Conservation (phyloP, 2,329 filamentous ascomycete genomes). For the Aspergillus niger region DNA sequence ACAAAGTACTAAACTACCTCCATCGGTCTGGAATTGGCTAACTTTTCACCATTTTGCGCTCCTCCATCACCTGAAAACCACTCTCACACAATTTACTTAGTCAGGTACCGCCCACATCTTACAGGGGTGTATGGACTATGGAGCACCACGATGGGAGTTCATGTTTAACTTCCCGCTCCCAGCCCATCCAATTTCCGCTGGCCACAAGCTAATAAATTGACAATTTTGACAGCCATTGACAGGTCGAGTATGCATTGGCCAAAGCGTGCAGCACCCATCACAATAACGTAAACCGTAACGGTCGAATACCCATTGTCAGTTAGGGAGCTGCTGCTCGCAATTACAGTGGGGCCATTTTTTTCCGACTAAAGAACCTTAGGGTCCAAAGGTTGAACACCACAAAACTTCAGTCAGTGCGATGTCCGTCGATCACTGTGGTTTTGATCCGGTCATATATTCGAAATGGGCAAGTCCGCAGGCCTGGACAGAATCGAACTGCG, state of each 20-base stretch:
- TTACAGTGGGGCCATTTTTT: conserved; percentile 11
- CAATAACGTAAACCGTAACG: conserved; percentile 13
- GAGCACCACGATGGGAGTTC: conserved; percentile 1
- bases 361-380: conserved; percentile 6
- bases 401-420: neutral
- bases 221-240: conserved; percentile 16
- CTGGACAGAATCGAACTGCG: neutral
- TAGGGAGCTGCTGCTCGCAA: conserved; percentile 8
- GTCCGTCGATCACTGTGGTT: neutral
- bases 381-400: neutral
- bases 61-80: neutral
- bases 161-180: conserved; percentile 6
- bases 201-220: neutral
- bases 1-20: neutral
- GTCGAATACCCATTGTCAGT: conserved; percentile 13
- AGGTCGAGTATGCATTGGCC: conserved; percentile 15
- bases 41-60: neutral
- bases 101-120: neutral
- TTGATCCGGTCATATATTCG: neutral
- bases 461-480: conserved; percentile 1
- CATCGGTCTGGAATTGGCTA: neutral
- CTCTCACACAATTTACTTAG: neutral
- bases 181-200: neutral
- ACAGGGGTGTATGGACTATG: neutral
- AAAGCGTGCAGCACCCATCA: conserved; percentile 12